Evolutionary conservation across 208 protist species (phyloP).

Genomic region (Sergeia podlipaevii): DNA sequence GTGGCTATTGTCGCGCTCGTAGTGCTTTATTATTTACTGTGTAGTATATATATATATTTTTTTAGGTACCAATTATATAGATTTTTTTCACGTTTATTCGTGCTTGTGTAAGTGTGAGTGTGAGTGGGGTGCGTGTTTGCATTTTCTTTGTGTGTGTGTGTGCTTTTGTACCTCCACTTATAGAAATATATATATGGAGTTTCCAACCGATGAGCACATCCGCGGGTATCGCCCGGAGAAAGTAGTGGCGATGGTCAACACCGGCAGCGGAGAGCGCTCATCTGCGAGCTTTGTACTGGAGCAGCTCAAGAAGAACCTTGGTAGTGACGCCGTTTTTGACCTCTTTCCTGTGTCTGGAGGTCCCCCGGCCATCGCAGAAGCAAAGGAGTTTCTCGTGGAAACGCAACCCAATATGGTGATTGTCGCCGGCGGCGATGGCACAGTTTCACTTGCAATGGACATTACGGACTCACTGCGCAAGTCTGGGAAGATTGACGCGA

Average conservation of each 20-base stretch:
- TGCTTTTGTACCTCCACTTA: no score
- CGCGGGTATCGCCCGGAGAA: conserved; percentile 4
- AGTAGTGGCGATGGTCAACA: conserved; percentile 39
- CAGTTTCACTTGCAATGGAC: conserved; percentile 45
- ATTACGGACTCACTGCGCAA: conserved; percentile 38
- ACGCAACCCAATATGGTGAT: conserved; percentile 36
- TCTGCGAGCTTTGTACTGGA: conserved; percentile 41
- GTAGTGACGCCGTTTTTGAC: conserved; percentile 39
- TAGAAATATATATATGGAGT: conserved; percentile 16
- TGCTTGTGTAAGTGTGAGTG: no score
- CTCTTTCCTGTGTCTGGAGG: conserved; percentile 31
- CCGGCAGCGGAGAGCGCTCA: conserved; percentile 39
- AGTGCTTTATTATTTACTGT: no score
- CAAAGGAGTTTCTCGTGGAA: conserved; percentile 31
- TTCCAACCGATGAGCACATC: conserved; percentile 11
- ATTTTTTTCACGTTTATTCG: no score
- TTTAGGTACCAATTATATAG: no score
- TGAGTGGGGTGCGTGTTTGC: no score
- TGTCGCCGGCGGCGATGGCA: conserved; percentile 62
- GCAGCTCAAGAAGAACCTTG: conserved; percentile 29
- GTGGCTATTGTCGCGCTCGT: no score
- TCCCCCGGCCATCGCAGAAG: conserved; percentile 33
- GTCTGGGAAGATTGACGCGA: conserved; percentile 15
- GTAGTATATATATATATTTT: no score
- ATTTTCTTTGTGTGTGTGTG: no score